Percentiles rank a stretch among this genome's conserved stretches.
These are phyloP conservation scores for Parmelia sp. DNA, from an alignment of 495 filamentous ascomycete species.

Conservation along the genomic window DNA sequence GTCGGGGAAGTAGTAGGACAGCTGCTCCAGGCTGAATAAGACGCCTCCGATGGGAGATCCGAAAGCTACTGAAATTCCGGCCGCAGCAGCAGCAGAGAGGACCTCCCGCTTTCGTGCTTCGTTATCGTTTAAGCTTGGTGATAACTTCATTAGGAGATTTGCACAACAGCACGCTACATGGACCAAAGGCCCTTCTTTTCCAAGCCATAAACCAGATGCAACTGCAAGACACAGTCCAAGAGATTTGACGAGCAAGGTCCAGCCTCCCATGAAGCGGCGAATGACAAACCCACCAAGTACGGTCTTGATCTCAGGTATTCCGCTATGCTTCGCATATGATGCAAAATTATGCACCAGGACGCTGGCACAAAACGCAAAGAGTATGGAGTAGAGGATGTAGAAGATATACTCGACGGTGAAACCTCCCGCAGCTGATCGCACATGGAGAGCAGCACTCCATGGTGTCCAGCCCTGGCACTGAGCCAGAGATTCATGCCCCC, in stretches of 20 bases:
- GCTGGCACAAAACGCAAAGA: constrained; percentile 75
- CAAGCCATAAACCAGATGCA: constrained; percentile 95
- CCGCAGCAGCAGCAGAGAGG: constrained; percentile 87
- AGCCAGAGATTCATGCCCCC: constrained; percentile 71
- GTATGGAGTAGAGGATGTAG: constrained; percentile 72
- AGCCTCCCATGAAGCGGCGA: constrained; percentile 80
- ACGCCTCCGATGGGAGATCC: constrained; percentile 93
- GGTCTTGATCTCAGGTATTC: constrained; percentile 97
- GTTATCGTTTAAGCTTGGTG: constrained; percentile 74
- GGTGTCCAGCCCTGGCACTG: constrained; percentile 79
- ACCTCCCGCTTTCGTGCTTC: constrained; percentile 97
- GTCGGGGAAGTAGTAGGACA: constrained; percentile 97
- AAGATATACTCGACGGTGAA: constrained; percentile 83
- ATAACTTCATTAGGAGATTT: constrained; percentile 89
- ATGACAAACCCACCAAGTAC: constrained; percentile 94
- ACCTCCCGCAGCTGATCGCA: constrained; percentile 55
- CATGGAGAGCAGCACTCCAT: constrained; percentile 71
- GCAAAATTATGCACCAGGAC: constrained; percentile 78
- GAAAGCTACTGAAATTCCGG: constrained; percentile 95
- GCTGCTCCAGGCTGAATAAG: constrained; percentile 89
- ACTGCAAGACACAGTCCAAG: constrained; percentile 89
- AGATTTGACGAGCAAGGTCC: constrained; percentile 89
- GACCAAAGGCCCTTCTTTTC: constrained; percentile 94
- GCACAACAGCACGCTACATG: constrained; percentile 98
- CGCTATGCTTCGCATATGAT: constrained; percentile 86